phyloP scores from a whole-genome alignment of 139 green algal genomes.

The Ulvella scutata region DNA sequence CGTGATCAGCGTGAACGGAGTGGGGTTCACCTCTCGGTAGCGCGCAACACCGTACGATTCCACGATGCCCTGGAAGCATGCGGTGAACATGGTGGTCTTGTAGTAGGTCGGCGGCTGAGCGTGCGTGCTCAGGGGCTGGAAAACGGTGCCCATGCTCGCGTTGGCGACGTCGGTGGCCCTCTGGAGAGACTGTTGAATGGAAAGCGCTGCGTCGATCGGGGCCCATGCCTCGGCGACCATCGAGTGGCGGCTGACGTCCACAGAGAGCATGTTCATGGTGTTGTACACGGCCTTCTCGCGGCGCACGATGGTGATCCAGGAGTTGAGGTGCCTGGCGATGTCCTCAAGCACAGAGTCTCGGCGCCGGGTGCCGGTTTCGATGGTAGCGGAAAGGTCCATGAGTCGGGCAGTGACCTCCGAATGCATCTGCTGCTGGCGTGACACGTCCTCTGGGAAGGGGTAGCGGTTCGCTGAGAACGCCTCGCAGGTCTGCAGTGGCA shows the following conservation, averaged over 20 bases:
- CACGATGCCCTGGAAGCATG: conserved; percentile 86
- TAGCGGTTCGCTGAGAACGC: conserved; percentile 92
- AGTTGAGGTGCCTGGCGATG: conserved; percentile 44
- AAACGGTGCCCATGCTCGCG: conserved; percentile 61
- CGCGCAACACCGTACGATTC: conserved; percentile 89
- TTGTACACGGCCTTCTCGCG: conserved; percentile 93
- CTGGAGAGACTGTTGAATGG: conserved; percentile 53
- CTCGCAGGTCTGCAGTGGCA: conserved; percentile 70
- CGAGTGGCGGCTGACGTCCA: conserved; percentile 68
- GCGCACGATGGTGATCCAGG: conserved; percentile 32
- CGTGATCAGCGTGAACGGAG: conserved; percentile 90
- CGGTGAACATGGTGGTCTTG: conserved; percentile 75
- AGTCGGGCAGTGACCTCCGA: conserved; percentile 71
- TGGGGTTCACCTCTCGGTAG: conserved; percentile 89
- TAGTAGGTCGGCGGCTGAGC: conserved; percentile 90
- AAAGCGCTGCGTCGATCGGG: conserved; percentile 29
- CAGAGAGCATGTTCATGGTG: conserved; percentile 88
- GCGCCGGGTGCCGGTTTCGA: conserved; percentile 67
- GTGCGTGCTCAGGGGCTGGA: conserved; percentile 71
- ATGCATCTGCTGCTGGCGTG: conserved; percentile 74
- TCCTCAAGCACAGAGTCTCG: conserved; percentile 45
- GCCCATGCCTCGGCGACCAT: conserved; percentile 92
- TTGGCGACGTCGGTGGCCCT: conserved; percentile 24
- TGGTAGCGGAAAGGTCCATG: conserved; percentile 77
- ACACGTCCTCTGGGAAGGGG: conserved; percentile 85